Evolutionary conservation across 176 grass and related monocot genomes (phyloP).

Genomic region (Ananas comosus): DNA sequence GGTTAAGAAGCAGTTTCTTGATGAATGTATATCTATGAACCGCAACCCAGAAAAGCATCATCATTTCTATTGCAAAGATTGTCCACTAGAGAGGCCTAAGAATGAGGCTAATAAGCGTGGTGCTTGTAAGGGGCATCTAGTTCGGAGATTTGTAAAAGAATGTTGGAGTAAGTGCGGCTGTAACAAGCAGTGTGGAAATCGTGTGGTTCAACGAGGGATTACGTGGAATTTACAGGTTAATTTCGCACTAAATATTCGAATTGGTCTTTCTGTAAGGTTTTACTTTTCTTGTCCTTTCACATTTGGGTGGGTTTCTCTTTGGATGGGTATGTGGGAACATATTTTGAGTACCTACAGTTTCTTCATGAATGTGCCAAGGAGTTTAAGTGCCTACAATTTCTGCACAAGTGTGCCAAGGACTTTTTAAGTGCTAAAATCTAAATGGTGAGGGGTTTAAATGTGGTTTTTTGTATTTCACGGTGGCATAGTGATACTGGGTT

Average conservation of each 20-base stretch:
- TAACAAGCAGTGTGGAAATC: constrained; percentile 64
- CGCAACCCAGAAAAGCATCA: constrained; percentile 34
- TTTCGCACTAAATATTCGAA: neutral
- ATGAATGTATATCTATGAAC: constrained; percentile 41
- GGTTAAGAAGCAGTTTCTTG: constrained; percentile 48
- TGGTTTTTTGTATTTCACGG: too few species aligned
- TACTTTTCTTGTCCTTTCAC: neutral
- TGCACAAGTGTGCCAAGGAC: too few species aligned
- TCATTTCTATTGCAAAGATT: constrained; percentile 48
- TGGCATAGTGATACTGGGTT: too few species aligned
- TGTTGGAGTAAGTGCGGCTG: constrained; percentile 88
- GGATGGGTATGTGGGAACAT: too few species aligned
- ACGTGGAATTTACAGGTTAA: constrained; percentile 50
- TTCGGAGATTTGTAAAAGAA: constrained; percentile 75
- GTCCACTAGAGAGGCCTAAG: constrained; percentile 49
- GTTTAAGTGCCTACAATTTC: too few species aligned
- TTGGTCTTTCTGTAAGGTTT: neutral
- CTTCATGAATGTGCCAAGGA: too few species aligned
- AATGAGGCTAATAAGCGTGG: constrained; percentile 14
- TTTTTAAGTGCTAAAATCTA: too few species aligned
- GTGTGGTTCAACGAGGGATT: constrained; percentile 56
- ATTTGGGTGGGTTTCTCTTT: too few species aligned
- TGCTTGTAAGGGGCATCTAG: constrained; percentile 62
- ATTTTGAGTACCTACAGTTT: too few species aligned
- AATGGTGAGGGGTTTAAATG: too few species aligned